Conservation (phyloP, 352 stramenopile species). For the Phytophthora kernoviae region DNA sequence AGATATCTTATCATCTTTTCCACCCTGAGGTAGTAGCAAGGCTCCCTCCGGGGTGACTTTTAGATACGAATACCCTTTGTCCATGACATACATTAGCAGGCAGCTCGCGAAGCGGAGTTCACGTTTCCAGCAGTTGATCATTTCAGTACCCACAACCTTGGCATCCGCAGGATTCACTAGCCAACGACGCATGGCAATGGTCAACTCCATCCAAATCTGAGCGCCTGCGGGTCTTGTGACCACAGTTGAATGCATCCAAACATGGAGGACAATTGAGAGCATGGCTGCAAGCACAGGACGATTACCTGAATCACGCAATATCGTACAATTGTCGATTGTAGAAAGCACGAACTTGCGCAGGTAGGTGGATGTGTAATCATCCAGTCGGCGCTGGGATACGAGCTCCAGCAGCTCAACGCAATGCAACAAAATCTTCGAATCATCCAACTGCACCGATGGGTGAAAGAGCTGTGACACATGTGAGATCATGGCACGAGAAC, state of each 20-base stretch:
- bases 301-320: constrained; percentile 74
- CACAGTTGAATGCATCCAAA: constrained; percentile 86
- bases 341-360: constrained; percentile 88
- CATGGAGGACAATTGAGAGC: constrained; percentile 82
- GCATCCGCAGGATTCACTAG: constrained; percentile 64
- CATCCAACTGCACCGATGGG: constrained; percentile 81
- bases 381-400: constrained; percentile 77
- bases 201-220: constrained; percentile 84
- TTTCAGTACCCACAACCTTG: constrained; percentile 62
- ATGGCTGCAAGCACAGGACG: constrained; percentile 70
- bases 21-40: constrained; percentile 51
- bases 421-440: constrained; percentile 83
- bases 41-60: constrained; percentile 71
- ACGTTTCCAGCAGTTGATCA: constrained; percentile 87
- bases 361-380: constrained; percentile 88
- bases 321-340: constrained; percentile 79
- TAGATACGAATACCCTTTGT: constrained; percentile 71
- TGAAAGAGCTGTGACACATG: constrained; percentile 90
- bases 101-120: constrained; percentile 83
- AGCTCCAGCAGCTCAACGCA: constrained; percentile 88
- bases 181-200: constrained; percentile 80
- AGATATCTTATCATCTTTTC: constrained; percentile 32
- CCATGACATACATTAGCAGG: constrained; percentile 81
- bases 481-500: constrained; percentile 84
- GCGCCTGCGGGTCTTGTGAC: constrained; percentile 56